Evolutionary conservation across 2,329 filamentous ascomycete genomes (phyloP).

Genomic region (Trichoderma hamatum): DNA sequence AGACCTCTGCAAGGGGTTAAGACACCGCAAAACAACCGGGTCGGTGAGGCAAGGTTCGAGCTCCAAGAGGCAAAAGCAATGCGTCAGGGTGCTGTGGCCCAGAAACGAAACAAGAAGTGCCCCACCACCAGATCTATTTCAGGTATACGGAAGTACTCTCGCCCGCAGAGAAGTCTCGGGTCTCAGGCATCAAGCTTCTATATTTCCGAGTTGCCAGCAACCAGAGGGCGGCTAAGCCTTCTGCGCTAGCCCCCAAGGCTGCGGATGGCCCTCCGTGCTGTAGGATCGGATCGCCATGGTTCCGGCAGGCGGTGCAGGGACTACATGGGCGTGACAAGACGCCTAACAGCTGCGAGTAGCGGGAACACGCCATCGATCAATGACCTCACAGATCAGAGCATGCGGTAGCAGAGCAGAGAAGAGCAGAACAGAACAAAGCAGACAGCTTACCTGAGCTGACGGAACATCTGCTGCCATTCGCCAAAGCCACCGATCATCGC

Average conservation of each 20-base stretch:
- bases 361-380: conserved; percentile 1
- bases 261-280: not conserved
- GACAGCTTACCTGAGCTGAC: not conserved
- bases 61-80: conserved; percentile 16
- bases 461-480: not conserved
- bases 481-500: conserved; percentile 19
- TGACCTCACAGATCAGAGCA: not conserved
- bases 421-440: not conserved
- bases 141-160: conserved; percentile 26
- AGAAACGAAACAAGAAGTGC: not conserved
- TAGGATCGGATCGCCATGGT: not conserved
- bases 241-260: not conserved
- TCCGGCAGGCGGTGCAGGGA: conserved; percentile 10
- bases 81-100: not conserved
- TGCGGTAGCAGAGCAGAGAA: not conserved
- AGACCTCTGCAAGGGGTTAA: not conserved
- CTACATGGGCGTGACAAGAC: conserved; percentile 12
- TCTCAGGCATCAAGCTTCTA: not conserved
- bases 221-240: not conserved
- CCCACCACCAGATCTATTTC: conserved; percentile 26
- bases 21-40: not conserved
- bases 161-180: conserved; percentile 4
- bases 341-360: conserved; percentile 15
- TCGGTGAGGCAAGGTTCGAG: not conserved
- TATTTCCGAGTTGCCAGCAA: not conserved